These are phyloP conservation scores for Verticillium zaregamsianum DNA, from an alignment of 2,329 filamentous ascomycete species.

Conservation along the genomic window DNA sequence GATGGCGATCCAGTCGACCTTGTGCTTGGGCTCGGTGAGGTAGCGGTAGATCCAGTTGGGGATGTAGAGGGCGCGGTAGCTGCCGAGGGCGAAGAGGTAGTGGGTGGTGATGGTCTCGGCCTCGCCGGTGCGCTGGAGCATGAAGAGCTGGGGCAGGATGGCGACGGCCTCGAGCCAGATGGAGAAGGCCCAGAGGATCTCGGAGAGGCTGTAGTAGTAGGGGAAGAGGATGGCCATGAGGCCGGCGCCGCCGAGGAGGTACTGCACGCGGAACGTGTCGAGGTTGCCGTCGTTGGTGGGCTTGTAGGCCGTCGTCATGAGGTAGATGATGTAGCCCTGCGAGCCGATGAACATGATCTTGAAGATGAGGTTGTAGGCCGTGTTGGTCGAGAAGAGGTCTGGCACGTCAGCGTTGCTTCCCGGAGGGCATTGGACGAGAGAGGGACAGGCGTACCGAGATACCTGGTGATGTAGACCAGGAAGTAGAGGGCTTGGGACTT, in stretches of 20 bases:
- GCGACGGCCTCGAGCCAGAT: conserved; percentile 98
- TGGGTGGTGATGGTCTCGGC: conserved; percentile 99
- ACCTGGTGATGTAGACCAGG: conserved; percentile 88
- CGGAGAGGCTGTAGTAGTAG: conserved; percentile 74
- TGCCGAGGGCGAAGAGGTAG: conserved; percentile 89
- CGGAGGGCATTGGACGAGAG: background rate
- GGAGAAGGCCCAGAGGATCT: conserved; percentile 95
- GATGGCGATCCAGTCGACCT: conserved; percentile 79
- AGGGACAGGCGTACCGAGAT: conserved; percentile 61
- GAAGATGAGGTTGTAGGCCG: conserved; percentile 89
- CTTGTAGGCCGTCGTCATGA: conserved; percentile 97
- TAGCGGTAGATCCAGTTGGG: conserved; percentile 98
- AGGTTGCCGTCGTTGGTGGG: conserved; percentile 95
- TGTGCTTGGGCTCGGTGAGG: conserved; percentile 67
- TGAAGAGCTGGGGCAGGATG: conserved; percentile 95
- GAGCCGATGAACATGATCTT: conserved; percentile 92
- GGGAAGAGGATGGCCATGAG: conserved; percentile 79
- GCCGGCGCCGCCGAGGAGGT: conserved; percentile 77
- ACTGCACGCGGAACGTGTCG: conserved; percentile 96
- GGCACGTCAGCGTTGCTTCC: conserved; percentile 8
- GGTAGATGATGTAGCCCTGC: conserved; percentile 91
- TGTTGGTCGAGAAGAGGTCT: conserved; percentile 84
- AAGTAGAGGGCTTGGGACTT: conserved; percentile 97
- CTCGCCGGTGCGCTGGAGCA: conserved; percentile 95
- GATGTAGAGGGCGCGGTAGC: conserved; percentile 92